phyloP scores from a whole-genome alignment of 306 rosid species.

The Vachellia pachyceras region DNA sequence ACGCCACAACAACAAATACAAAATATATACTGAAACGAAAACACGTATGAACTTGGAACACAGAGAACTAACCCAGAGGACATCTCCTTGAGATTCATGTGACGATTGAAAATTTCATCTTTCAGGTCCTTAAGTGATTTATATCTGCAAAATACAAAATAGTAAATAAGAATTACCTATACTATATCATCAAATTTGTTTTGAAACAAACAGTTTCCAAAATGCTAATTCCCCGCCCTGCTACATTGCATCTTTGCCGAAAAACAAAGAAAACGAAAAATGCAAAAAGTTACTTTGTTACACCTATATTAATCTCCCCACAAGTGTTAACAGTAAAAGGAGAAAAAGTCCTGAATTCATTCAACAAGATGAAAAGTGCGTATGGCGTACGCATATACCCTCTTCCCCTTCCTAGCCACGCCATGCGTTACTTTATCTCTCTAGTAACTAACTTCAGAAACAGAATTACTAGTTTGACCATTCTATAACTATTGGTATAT shows the following conservation, averaged over 20 bases:
- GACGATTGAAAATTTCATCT: conserved; percentile 79
- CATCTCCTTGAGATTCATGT: conserved; percentile 71
- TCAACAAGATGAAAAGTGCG: no score
- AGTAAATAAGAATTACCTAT: background rate
- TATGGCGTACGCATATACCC: no score
- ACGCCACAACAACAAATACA: background rate
- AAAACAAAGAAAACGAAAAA: background rate
- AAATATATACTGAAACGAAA: background rate
- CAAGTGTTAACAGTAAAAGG: no score
- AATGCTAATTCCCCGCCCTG: background rate
- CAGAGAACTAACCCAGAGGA: conserved; percentile 85
- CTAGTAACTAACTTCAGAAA: no score
- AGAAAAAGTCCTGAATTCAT: no score
- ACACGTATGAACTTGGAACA: conserved; percentile 19
- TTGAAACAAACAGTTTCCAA: conserved; percentile 6
- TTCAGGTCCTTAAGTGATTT: conserved; percentile 79
- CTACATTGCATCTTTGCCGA: background rate
- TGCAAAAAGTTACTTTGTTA: background rate
- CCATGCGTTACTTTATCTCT: no score
- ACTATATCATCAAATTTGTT: conserved; percentile 7
- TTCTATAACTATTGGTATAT: no score
- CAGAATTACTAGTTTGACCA: no score
- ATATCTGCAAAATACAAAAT: conserved; percentile 54
- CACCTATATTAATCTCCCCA: background rate
- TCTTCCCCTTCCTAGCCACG: no score